Conservation (phyloP, 2,329 filamentous ascomycete species). For the Aspergillus fijiensis region DNA sequence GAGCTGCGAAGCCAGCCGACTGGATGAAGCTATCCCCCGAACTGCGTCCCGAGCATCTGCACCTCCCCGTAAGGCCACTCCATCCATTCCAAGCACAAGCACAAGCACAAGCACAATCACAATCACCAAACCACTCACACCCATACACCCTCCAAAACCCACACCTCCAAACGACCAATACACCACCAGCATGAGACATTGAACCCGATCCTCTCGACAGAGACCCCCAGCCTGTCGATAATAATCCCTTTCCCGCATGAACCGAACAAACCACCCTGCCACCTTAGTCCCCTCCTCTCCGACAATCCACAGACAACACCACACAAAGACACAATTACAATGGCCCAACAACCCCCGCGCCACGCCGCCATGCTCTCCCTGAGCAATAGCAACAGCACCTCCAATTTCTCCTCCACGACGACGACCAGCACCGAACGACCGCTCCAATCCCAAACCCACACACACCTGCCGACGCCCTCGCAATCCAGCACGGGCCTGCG, state of each 20-base stretch:
- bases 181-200: not conserved
- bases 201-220: too few relatives aligned
- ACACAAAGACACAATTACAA: slow-evolving; percentile 13
- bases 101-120: not conserved
- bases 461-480: slow-evolving; percentile 51
- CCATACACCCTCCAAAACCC: too few relatives aligned
- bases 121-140: not conserved
- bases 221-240: too few relatives aligned
- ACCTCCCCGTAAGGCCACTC: slow-evolving; percentile 13
- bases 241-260: too few relatives aligned
- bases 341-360: slow-evolving; percentile 32
- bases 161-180: too few relatives aligned
- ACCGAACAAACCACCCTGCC: not conserved
- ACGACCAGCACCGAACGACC: slow-evolving; percentile 25
- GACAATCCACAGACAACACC: not conserved
- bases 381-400: slow-evolving; percentile 30
- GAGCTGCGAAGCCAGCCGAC: too few relatives aligned
- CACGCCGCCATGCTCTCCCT: slow-evolving; percentile 35
- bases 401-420: slow-evolving; percentile 19
- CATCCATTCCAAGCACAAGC: not conserved
- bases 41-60: slow-evolving; percentile 12
- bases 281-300: not conserved
- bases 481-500: slow-evolving; percentile 62
- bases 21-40: slow-evolving; percentile 3
- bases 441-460: slow-evolving; percentile 13